Conservation (phyloP, 768 basidiomycete genomes). For the Suillus variegatus region DNA sequence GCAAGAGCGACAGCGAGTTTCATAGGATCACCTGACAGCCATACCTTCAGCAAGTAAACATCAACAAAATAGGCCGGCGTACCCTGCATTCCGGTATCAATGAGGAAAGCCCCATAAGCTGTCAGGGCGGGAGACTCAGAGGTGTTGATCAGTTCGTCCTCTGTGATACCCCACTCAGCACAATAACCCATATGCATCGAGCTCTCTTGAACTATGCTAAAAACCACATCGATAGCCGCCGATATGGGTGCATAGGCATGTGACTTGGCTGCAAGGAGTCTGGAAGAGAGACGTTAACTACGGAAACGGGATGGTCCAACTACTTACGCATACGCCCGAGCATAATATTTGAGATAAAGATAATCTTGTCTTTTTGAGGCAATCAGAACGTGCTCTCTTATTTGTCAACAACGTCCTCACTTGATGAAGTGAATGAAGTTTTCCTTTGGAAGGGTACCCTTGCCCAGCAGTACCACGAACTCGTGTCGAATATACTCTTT, state of each 20-base stretch:
- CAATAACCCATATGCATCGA: constrained; percentile 74
- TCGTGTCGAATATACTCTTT: constrained; percentile 79
- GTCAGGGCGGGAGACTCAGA: constrained; percentile 72
- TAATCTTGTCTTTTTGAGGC: constrained; percentile 68
- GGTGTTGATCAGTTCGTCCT: constrained; percentile 59
- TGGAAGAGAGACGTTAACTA: constrained; percentile 22
- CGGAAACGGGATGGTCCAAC: neutral
- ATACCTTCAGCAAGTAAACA: neutral
- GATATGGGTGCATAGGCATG: constrained; percentile 60
- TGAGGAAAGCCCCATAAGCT: constrained; percentile 85
- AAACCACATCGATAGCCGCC: constrained; percentile 62
- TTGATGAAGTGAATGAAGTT: constrained; percentile 85
- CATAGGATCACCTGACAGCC: constrained; percentile 58
- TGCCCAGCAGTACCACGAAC: constrained; percentile 76
- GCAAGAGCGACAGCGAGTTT: constrained; percentile 80
- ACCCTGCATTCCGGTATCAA: constrained; percentile 79
- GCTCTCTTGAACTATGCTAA: constrained; percentile 68
- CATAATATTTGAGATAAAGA: constrained; percentile 80
- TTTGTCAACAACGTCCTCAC: constrained; percentile 38
- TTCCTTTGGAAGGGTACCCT: constrained; percentile 64
- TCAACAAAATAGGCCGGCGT: constrained; percentile 6
- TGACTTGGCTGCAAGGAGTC: constrained; percentile 80
- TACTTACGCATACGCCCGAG: constrained; percentile 72
- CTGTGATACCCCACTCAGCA: constrained; percentile 63
- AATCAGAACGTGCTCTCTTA: neutral